Percentiles rank a stretch among this genome's conserved stretches.
Conservation (phyloP, 2,329 filamentous ascomycete species). For the Curvularia sp. region DNA sequence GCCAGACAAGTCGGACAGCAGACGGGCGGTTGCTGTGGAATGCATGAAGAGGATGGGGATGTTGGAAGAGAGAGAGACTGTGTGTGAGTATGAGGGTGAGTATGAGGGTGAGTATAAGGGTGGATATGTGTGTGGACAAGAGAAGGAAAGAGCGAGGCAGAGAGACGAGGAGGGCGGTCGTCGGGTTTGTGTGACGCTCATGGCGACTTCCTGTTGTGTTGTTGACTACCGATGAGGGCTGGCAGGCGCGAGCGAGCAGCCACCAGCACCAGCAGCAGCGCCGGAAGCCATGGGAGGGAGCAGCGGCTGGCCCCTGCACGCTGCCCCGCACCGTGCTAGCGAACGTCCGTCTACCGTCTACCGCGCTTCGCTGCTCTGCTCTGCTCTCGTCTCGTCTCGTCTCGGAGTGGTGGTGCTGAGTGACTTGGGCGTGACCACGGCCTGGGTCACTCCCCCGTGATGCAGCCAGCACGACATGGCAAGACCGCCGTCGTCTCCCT, state of each 20-base stretch:
- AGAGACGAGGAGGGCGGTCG: slow-evolving; percentile 1
- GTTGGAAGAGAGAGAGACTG: not conserved
- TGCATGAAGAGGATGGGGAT: not conserved
- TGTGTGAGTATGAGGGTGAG: too few species aligned
- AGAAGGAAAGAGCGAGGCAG: slow-evolving; percentile 8
- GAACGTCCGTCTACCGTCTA: not conserved
- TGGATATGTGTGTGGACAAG: not conserved
- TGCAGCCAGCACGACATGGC: not conserved
- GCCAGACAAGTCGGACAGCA: slow-evolving; percentile 8
- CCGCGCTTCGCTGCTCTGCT: not conserved
- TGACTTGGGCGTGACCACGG: not conserved
- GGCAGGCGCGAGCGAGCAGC: slow-evolving; percentile 18
- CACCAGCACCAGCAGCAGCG: not conserved
- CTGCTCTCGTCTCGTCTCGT: not conserved
- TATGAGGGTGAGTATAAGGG: too few species aligned
- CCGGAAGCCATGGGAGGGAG: slow-evolving; percentile 3
- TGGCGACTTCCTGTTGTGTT: slow-evolving; percentile 25
- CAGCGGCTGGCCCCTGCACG: slow-evolving; percentile 28
- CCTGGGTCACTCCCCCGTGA: not conserved
- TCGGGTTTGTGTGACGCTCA: slow-evolving; percentile 25
- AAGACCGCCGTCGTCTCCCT: too few species aligned
- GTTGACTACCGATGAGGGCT: slow-evolving; percentile 28
- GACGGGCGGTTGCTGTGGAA: slow-evolving; percentile 11
- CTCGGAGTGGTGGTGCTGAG: too few species aligned
- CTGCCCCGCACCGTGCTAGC: slow-evolving; percentile 16